Evolutionary conservation across 2,329 filamentous ascomycete species (phyloP).

Genomic region (Dactylellina cionopaga): DNA sequence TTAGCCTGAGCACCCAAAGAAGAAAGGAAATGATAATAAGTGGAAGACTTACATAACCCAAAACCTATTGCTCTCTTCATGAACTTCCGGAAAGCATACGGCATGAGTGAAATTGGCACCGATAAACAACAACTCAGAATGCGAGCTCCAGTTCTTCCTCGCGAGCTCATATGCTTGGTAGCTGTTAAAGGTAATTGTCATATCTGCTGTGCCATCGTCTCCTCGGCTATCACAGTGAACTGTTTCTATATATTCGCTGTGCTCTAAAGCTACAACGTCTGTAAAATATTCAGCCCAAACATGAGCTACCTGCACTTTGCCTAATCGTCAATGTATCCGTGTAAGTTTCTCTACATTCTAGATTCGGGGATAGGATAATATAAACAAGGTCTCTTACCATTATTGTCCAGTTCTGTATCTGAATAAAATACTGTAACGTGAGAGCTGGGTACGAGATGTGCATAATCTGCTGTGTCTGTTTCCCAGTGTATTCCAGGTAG

Average conservation of each 20-base stretch:
- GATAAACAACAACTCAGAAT: neutral
- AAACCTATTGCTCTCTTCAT: neutral
- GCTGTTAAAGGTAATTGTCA: neutral
- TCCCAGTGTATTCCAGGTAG: neutral
- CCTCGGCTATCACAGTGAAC: neutral
- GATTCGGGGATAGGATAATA: no score
- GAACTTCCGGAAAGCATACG: neutral
- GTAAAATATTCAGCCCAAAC: neutral
- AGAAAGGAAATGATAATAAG: neutral
- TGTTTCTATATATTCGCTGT: neutral
- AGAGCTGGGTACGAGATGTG: neutral
- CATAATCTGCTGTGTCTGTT: neutral
- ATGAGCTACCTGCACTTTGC: neutral
- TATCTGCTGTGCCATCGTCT: neutral
- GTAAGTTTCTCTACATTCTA: no score
- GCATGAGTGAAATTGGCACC: neutral
- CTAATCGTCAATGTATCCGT: no score
- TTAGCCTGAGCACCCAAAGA: neutral
- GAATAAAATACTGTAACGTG: neutral
- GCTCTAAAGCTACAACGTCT: neutral
- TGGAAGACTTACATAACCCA: neutral
- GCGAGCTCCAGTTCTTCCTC: neutral
- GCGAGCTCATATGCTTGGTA: neutral
- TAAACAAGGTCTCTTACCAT: neutral
- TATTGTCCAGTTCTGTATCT: neutral